Evolutionary conservation across 2,329 filamentous ascomycete genomes (phyloP), one percentile per base, ranked within the genome.

Genomic region (Westerdykella sp.): DNA sequence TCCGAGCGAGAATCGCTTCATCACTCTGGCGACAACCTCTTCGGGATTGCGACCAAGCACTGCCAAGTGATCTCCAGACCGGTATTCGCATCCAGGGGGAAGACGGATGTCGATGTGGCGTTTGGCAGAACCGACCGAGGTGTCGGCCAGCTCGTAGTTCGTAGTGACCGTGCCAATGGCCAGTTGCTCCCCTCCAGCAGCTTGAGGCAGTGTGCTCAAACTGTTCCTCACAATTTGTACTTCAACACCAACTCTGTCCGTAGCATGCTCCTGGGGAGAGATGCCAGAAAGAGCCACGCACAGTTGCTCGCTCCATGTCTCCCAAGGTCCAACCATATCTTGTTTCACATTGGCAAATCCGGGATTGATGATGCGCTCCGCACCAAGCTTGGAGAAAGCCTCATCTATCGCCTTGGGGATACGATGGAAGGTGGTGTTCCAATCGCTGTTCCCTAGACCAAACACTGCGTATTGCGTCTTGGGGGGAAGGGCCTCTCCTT

Each of bases 11-110:
- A 55, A 59, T 28, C 46, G 47, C 15, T 43, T 46, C 16, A 54
- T 32, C 16, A 54, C 47, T 5, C 56, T 51, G n/a, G 41, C 42
- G n/a, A 49, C 48, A n/a, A 39, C 51, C 11, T 39, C 32, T 2
- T 43, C 36, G 15, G 38, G 41, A 62, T 89, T 90, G 22, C 84
- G 66, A 0, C 85, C 85, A 1, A 87, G 70, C 2, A 87, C 70
- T 0, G 83, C 82, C 1, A 90, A 73, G 59, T 90, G 89, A 59
- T 90, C 85, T 11, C 85, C 85, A 1, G 81, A 76, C 37, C 75
- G 72, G 63, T 89, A 90, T 0, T 72, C 73, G 67, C 77, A 60
- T 0, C 57, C 63, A 5, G 54, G 45, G 2, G 69, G 68, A 18
- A 60, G 51, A 36, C 55, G 43, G 23, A 61, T 52, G 34, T 60